Conservation (phyloP, 179 eudicot species). For the Silene coronaria region DNA sequence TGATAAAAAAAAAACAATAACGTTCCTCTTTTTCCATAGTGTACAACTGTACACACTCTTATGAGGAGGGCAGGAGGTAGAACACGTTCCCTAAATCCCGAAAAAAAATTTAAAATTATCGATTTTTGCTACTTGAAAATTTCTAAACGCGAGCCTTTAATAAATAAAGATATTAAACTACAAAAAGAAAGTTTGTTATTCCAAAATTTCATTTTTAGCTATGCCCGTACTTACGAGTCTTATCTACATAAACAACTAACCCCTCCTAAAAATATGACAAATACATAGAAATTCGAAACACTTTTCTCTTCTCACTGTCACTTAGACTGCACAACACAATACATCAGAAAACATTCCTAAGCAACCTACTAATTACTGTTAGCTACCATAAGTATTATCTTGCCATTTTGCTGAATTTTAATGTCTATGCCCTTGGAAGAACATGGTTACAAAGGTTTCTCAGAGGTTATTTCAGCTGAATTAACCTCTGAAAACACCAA, state of each 20-base stretch:
- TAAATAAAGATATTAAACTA: too few relatives aligned
- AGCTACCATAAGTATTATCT: background rate
- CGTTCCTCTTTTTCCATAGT: too few relatives aligned
- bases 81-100: too few relatives aligned
- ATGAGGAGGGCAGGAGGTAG: too few relatives aligned
- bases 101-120: background rate
- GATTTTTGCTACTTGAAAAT: too few relatives aligned
- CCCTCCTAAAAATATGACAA: background rate
- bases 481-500: constrained; percentile 18
- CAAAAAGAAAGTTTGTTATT: too few relatives aligned
- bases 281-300: background rate
- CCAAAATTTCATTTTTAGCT: too few relatives aligned
- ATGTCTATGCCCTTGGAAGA: constrained; percentile 25
- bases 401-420: background rate
- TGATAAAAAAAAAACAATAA: too few relatives aligned
- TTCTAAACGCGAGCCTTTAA: too few relatives aligned
- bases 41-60: too few relatives aligned
- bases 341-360: constrained; percentile 3
- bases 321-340: background rate
- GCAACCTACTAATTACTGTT: background rate
- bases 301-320: background rate
- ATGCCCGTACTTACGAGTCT: too few relatives aligned
- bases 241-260: background rate
- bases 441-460: constrained; percentile 31
- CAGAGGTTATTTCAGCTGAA: constrained; percentile 23